Percentiles rank a stretch among this genome's conserved stretches.
Conservation (phyloP, 495 filamentous ascomycete species). For the Filosporella fistucella region DNA sequence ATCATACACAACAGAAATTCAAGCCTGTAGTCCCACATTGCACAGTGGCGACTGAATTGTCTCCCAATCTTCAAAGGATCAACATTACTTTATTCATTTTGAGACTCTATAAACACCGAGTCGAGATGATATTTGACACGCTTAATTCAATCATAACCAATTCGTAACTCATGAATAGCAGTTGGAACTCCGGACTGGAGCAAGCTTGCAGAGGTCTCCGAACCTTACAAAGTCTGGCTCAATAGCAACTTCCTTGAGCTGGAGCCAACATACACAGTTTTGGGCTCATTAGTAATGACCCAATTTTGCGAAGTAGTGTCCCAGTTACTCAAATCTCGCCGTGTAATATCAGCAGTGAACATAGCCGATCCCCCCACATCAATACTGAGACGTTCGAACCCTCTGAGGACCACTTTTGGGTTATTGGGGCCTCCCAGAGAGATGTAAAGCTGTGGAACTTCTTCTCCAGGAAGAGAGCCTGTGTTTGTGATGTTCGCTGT, state of each 20-base stretch:
- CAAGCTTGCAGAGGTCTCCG: background rate
- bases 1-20: too few relatives aligned
- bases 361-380: constrained; percentile 59
- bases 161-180: background rate
- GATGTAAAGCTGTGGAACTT: constrained; percentile 84
- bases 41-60: too few relatives aligned
- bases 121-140: background rate
- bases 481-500: constrained; percentile 80
- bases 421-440: constrained; percentile 74
- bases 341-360: constrained; percentile 65
- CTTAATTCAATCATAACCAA: background rate
- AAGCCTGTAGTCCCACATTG: too few relatives aligned
- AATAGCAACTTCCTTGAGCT: constrained; percentile 23
- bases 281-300: constrained; percentile 65
- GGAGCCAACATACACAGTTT: constrained; percentile 65
- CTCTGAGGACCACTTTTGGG: constrained; percentile 66
- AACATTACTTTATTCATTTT: background rate
- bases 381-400: constrained; percentile 78
- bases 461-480: constrained; percentile 67
- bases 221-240: constrained; percentile 12
- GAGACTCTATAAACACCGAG: background rate
- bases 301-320: constrained; percentile 80
- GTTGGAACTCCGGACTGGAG: background rate
- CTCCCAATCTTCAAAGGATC: too few relatives aligned
- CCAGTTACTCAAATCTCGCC: constrained; percentile 90